Evolutionary conservation across 2,329 filamentous ascomycete genomes (phyloP), one percentile per base, ranked within the genome.

Genomic region (Lasiodiplodia sp.): DNA sequence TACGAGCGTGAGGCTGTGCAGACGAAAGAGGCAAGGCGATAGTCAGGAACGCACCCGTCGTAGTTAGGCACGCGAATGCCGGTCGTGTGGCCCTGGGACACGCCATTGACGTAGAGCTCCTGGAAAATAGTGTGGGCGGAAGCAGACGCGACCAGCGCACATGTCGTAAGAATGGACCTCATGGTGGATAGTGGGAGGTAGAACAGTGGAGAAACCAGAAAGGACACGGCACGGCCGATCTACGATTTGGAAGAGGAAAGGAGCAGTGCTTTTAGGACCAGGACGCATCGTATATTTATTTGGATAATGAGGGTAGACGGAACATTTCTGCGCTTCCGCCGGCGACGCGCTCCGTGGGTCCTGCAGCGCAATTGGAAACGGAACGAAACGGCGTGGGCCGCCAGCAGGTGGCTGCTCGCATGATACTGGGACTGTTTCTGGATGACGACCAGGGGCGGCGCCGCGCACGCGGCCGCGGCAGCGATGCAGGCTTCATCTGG

Each of bases 31-130:
- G 16, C n/a, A 28, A 8, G 10, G 6, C 7, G 60, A n/a, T n/a
- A 40, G 10, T 18, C 31, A 25, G 37, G 31, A 75, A 88, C 85
- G 73, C 87, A 88, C n/a, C 75, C 76, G 31, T 64, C 60, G 72
- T 79, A 79, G 67, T 77, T 76, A 4, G 76, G 76, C 28, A 70
- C 66, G 71, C 67, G 66, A 73, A 72, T 38, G 76, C 71, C 40
- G 56, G 37, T 37, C 60, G 44, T 37, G 44, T 57, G 37, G 56
- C 64, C 58, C 71, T 71, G 53, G 73, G 72, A 68, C 74, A 71
- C 49, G 78, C 66, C 34, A 74, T 72, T 60, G 75, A 65, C 62
- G 78, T 66, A 67, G 71, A 60, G 68, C 72, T 67, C 73, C 76
- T 78, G 47, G 55, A 53, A 37, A 11, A 38, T 55, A 47, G 47